These are phyloP conservation scores for Yamadazyma philogaea DNA, from an alignment of 805 yeast genomes.

Conservation along the genomic window DNA sequence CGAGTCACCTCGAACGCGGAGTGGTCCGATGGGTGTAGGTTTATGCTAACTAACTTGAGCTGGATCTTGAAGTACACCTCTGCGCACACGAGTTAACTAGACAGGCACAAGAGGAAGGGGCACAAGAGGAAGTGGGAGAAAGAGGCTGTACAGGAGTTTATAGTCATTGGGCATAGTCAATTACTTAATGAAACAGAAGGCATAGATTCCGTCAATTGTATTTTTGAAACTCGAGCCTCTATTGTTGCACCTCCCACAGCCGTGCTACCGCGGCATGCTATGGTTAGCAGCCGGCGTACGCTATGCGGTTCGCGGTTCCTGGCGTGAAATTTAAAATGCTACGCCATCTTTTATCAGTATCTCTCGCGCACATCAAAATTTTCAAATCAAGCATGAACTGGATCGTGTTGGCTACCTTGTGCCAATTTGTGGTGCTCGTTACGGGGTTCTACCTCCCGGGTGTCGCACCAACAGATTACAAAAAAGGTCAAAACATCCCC, in stretches of 20 bases:
- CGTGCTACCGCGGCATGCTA: neutral
- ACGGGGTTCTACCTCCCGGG: slow-evolving; percentile 88
- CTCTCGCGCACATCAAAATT: slow-evolving; percentile 2
- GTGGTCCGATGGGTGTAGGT: slow-evolving; percentile 90
- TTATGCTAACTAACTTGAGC: slow-evolving; percentile 68
- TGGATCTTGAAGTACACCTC: slow-evolving; percentile 81
- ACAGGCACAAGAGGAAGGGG: too few relatives aligned
- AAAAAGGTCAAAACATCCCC: slow-evolving; percentile 67
- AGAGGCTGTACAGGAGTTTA: too few relatives aligned
- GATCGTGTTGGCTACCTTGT: slow-evolving; percentile 1
- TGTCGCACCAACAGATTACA: slow-evolving; percentile 89
- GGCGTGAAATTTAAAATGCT: neutral
- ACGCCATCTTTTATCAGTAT: neutral
- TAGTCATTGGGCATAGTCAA: too few relatives aligned
- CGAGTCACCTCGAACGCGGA: slow-evolving; percentile 67
- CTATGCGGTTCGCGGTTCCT: too few relatives aligned
- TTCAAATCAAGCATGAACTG: slow-evolving; percentile 3
- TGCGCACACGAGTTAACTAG: slow-evolving; percentile 26
- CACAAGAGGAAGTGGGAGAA: too few relatives aligned
- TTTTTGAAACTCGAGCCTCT: too few relatives aligned
- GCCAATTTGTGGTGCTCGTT: neutral
- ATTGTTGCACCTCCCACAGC: too few relatives aligned
- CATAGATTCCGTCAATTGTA: too few relatives aligned
- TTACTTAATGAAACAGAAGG: too few relatives aligned
- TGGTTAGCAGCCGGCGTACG: too few relatives aligned